These are phyloP conservation scores for Dioscorea zingiberensis DNA, from an alignment of 106 monocot genomes.

Conservation along the genomic window DNA sequence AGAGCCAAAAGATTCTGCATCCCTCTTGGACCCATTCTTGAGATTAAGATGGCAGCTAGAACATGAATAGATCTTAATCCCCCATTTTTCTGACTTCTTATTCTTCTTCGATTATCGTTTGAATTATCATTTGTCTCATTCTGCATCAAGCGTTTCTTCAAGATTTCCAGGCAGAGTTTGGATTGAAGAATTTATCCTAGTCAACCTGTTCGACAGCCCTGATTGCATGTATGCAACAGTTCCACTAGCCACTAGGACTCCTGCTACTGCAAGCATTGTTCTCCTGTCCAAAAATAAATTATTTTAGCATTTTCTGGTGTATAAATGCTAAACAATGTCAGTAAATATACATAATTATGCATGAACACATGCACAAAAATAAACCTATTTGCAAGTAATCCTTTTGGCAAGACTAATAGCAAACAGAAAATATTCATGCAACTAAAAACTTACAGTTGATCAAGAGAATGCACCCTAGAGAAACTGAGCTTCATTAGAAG, in stretches of 20 bases:
- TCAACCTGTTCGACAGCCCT: constrained; percentile 11
- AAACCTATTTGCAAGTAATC: neutral
- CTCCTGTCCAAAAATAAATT: constrained; percentile 40
- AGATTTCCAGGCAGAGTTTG: neutral
- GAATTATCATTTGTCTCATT: constrained; percentile 37
- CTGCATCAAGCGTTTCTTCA: constrained; percentile 21
- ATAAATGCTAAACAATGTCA: neutral
- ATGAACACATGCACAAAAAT: no score
- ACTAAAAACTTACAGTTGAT: no score
- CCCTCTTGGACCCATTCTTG: constrained; percentile 57
- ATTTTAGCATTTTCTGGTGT: neutral
- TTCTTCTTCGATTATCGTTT: constrained; percentile 6
- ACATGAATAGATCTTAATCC: constrained; percentile 72
- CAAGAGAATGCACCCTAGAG: no score
- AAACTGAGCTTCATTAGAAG: no score
- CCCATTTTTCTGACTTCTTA: constrained; percentile 31
- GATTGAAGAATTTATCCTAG: constrained; percentile 12
- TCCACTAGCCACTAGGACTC: constrained; percentile 69
- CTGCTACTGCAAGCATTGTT: constrained; percentile 55
- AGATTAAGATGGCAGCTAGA: constrained; percentile 77
- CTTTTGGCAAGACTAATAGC: neutral
- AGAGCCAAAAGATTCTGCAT: constrained; percentile 59
- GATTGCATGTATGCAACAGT: constrained; percentile 64
- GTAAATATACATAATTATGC: neutral
- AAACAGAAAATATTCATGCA: constrained; percentile 3